Evolutionary conservation across 306 rosid species (phyloP).

Genomic region (Vigna angularis): DNA sequence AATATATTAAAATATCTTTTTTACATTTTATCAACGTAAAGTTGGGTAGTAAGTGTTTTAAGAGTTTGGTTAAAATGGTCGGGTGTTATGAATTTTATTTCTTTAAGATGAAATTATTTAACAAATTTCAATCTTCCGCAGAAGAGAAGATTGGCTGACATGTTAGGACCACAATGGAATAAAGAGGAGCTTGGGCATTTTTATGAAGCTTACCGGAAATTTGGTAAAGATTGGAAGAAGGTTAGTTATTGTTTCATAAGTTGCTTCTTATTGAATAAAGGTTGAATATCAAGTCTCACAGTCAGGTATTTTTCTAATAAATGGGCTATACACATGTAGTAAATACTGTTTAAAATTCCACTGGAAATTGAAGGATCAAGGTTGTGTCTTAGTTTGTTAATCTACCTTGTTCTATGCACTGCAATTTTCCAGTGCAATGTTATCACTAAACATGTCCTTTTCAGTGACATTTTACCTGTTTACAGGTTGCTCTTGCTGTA

Average conservation of each 20-base stretch:
- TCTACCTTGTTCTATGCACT: conserved; percentile 30
- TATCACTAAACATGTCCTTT: conserved; percentile 25
- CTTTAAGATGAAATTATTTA: conserved; percentile 30
- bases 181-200: conserved; percentile 77
- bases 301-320: conserved; percentile 29
- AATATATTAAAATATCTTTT: conserved; percentile 1
- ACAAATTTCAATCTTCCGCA: conserved; percentile 54
- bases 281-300: conserved; percentile 28
- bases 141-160: conserved; percentile 92
- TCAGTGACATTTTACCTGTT: conserved; percentile 32
- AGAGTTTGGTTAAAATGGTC: conserved; percentile 36
- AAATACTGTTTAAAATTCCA: conserved; percentile 32
- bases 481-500: conserved; percentile 81
- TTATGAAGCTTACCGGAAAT: conserved; percentile 86
- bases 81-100: conserved; percentile 34
- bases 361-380: conserved; percentile 32
- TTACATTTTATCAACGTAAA: background rate
- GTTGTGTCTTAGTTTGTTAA: conserved; percentile 39
- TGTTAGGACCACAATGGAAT: conserved; percentile 96
- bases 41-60: conserved; percentile 17
- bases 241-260: conserved; percentile 53
- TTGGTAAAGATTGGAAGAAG: conserved; percentile 97
- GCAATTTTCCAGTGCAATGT: conserved; percentile 30
- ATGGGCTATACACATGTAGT: conserved; percentile 27
- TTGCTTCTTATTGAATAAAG: conserved; percentile 32